Evolutionary conservation across 2,329 filamentous ascomycete genomes (phyloP).

Genomic region (Neonectria punicea): DNA sequence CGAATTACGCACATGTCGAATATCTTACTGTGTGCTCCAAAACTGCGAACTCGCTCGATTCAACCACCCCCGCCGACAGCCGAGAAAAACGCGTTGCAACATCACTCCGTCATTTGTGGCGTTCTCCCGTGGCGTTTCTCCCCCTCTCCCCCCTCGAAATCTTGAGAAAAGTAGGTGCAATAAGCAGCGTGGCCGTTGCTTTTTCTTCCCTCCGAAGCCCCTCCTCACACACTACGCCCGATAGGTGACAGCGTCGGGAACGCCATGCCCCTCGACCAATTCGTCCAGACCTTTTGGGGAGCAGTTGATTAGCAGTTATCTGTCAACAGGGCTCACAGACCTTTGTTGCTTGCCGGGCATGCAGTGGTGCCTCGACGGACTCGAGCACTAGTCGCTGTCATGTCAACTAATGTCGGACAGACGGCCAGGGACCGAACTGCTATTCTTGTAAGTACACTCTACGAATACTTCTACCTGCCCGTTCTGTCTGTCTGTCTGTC

Average conservation of each 20-base stretch:
- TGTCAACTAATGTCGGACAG: background rate
- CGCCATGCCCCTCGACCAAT: background rate
- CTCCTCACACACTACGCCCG: background rate
- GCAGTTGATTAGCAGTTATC: background rate
- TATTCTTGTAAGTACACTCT: too few species aligned
- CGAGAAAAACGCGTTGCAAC: too few species aligned
- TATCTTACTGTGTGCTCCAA: background rate
- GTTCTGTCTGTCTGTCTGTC: too few species aligned
- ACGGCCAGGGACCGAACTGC: background rate
- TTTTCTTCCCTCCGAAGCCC: too few species aligned
- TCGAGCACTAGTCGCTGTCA: background rate
- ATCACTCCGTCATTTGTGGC: background rate
- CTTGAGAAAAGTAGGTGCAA: too few species aligned
- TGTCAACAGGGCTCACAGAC: background rate
- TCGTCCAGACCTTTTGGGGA: too few species aligned
- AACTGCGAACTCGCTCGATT: too few species aligned
- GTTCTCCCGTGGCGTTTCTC: background rate
- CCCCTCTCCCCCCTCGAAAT: too few species aligned
- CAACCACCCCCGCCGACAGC: too few species aligned
- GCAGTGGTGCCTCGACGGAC: background rate
- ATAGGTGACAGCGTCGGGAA: background rate
- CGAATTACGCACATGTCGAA: background rate
- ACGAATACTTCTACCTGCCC: background rate
- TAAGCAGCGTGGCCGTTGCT: too few species aligned
- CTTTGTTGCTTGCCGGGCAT: background rate